Evolutionary conservation across 2,329 filamentous ascomycete species (phyloP), one percentile per base, ranked within the genome.

Genomic region (Apiospora sp.): DNA sequence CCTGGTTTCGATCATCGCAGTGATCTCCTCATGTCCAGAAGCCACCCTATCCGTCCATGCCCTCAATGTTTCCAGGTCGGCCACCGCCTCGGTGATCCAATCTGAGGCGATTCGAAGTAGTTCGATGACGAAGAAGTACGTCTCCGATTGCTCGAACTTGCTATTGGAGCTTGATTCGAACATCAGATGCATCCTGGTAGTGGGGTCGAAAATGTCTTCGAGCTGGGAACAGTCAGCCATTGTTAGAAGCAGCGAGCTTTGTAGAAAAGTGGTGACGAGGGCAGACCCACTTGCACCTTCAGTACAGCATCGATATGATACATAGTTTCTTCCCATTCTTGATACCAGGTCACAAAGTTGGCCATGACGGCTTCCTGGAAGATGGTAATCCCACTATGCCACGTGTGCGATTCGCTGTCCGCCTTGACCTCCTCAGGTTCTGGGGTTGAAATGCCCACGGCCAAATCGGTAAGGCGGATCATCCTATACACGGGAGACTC

Each of bases 71-170:
- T 34, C 27, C 6, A 58, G 54, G 5, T 58, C 54, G 4, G 27
- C 16, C 54, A 19, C 7, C 16, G 54, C 54, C 54, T 58, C 54
- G 6, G 54, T 34, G 10, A 58, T 34, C 54, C 54, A 58, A 22
- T 58, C 54, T 3, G 54, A 34, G 1, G 54, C 54, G 27, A 58
- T 58, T 0, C 54, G 54, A 10, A 58, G 54, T 0, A 58, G 27
- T 58, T 58, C 54, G 27, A 58, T 58, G 14, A 58, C 54, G 54
- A 58, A 58, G 27, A 58, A 58, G 27, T 58, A 58, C 2, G 54
- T 58, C 14, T 58, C 54, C 16, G 54, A 58, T 2, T 58, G 54
- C 27, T 58, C 54, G 54, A 58, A 58, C 27, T 19, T 34, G 27
- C 54, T 58, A 2, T 34, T 34, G 16, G 54, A 58, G 6, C 3